Base-by-base conservation (phyloP, 1,139 yeast genomes). In the Geotrichum aggregatum region DNA sequence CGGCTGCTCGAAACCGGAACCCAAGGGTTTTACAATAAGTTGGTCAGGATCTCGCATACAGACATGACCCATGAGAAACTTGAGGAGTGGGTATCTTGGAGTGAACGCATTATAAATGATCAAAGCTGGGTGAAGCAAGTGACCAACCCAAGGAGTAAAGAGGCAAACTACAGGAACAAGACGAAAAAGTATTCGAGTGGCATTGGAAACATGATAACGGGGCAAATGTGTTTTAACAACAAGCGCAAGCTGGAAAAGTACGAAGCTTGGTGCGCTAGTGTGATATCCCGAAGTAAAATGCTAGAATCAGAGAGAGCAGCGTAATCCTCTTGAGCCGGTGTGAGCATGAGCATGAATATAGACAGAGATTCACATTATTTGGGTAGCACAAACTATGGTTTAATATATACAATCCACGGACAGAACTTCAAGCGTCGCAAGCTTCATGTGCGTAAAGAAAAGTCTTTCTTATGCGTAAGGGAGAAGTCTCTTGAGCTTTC, bases 401-500 rank as follows among this genome's bases (percentile, higher is more conserved):
- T 13, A 13, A 34, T 34, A 34, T 34, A 16, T 34, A 34, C 36
- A 34, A 34, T 34, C 18, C 18, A 24, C n/a, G 34, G 6, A 30
- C 34, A 30, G 34, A 16, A 2, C 35, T 11, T 11, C n/a, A n/a
- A n/a, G 2, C 36, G n/a, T n/a, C 16, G 28, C 28, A 24, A 24
- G 5, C 7, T 24, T 24, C 8, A 24, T 24, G 28, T 24, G 5
- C 28, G n/a, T n/a, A n/a, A n/a, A 11, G 13, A 33, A 5, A 6
- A 33, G 16, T 14, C 16, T 33, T 14, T 6, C 35, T 14, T 46
- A 61, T 48, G 59, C 59, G 51, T 65, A 65, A 26, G 76, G 76
- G 58, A 72, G 54, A 47, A 71, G 60, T 57, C 69, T 79, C 60
- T 74, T 76, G 59, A 84, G 67, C 66, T 82, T 84, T 65, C 75